Evolutionary conservation across 2,329 filamentous ascomycete genomes (phyloP).

Genomic region (Trichophyton simii): DNA sequence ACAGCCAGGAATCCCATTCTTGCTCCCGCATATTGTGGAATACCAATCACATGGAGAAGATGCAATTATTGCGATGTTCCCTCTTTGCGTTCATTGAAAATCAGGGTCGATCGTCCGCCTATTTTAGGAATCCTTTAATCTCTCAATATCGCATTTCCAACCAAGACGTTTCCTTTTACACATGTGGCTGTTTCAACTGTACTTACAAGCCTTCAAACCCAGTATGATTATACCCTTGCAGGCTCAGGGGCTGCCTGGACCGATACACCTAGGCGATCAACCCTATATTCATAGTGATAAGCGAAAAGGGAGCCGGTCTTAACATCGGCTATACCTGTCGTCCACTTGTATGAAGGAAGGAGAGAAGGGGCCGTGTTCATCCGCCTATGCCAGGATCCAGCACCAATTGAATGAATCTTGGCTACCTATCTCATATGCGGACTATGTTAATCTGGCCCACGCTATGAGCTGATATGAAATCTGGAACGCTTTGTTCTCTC

Average conservation of each 20-base stretch:
- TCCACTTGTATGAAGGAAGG: neutral
- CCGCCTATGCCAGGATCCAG: neutral
- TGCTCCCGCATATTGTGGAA: slow-evolving; percentile 27
- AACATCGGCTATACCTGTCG: neutral
- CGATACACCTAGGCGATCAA: neutral
- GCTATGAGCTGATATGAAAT: neutral
- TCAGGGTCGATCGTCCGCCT: neutral
- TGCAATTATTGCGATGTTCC: slow-evolving; percentile 11
- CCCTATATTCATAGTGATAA: neutral
- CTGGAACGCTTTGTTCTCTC: neutral
- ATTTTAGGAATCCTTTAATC: neutral
- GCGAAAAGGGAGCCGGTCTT: neutral
- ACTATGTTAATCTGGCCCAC: neutral
- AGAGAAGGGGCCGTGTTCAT: neutral
- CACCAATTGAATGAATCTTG: slow-evolving; percentile 2
- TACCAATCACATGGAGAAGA: slow-evolving; percentile 11
- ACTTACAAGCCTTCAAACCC: neutral
- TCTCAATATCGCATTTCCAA: neutral
- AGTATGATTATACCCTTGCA: neutral
- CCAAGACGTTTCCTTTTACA: neutral
- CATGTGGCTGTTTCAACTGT: neutral
- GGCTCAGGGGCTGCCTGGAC: neutral
- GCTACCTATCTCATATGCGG: neutral
- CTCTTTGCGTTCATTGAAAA: slow-evolving; percentile 6
- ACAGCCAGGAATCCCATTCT: slow-evolving; percentile 28